phyloP scores from a whole-genome alignment of 2,329 filamentous ascomycete genomes.

The Alternaria sp. region DNA sequence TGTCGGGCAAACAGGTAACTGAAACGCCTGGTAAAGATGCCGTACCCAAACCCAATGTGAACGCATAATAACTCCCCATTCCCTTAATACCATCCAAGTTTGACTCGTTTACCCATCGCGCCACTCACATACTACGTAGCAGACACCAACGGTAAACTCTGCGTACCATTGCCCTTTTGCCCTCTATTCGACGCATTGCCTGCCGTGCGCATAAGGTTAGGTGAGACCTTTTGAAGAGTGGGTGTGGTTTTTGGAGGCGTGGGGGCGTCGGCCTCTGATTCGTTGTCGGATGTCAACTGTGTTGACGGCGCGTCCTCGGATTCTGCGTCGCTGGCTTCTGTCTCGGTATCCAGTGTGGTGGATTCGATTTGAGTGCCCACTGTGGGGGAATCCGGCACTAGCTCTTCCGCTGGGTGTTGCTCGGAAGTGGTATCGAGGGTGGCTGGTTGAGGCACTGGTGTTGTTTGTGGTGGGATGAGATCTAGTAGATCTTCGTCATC shows the following conservation, averaged over 20 bases:
- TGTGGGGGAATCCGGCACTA: neutral
- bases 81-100: neutral
- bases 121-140: conserved; percentile 30
- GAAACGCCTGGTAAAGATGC: neutral
- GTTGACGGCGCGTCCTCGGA: conserved; percentile 37
- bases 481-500: conserved; percentile 26
- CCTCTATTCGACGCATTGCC: conserved; percentile 26
- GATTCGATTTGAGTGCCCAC: neutral
- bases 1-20: conserved; percentile 16
- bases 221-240: conserved; percentile 20
- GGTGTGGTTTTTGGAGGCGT: conserved; percentile 2
- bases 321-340: conserved; percentile 32
- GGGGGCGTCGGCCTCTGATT: conserved; percentile 12
- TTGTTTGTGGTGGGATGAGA: conserved; percentile 8
- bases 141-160: conserved; percentile 39
- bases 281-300: conserved; percentile 32
- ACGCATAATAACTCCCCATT: neutral
- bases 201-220: conserved; percentile 42
- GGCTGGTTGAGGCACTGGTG: neutral
- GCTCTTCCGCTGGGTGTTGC: neutral
- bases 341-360: conserved; percentile 7
- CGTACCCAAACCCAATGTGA: neutral
- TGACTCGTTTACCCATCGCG: conserved; percentile 6
- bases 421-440: neutral
- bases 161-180: conserved; percentile 22